A percentile compares a stretch with the other conserved stretches of the same genome.
Conservation (phyloP, 2,329 filamentous ascomycete genomes). For the Beauveria bassiana region DNA sequence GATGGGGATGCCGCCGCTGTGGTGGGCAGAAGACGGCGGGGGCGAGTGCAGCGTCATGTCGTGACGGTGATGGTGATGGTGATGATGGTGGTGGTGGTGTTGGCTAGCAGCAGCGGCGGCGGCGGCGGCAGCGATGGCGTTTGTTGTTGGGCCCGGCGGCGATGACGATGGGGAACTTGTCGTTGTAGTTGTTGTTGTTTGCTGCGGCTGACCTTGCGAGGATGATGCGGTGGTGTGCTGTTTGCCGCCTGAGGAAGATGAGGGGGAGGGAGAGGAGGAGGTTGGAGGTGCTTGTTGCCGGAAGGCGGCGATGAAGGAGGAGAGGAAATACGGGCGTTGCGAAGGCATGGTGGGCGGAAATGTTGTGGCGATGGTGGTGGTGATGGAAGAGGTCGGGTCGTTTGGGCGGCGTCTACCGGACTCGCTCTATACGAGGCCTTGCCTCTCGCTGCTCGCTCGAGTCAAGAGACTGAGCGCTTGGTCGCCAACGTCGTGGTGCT, state of each 20-base stretch:
- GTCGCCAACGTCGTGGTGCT: neutral
- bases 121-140: neutral
- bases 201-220: conserved; percentile 12
- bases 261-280: conserved; percentile 16
- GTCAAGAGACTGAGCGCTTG: neutral
- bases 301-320: conserved; percentile 49
- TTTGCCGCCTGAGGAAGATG: conserved; percentile 17
- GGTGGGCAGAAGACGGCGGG: neutral
- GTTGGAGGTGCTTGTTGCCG: conserved; percentile 37
- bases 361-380: neutral
- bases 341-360: conserved; percentile 34
- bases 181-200: conserved; percentile 4
- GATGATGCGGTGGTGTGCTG: conserved; percentile 10
- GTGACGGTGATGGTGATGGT: conserved; percentile 13
- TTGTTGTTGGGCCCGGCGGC: neutral
- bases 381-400: neutral
- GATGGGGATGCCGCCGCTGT: conserved; percentile 29
- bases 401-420: no score
- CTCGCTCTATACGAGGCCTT: neutral
- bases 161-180: neutral
- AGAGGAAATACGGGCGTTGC: conserved; percentile 49
- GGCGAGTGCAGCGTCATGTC: conserved; percentile 22
- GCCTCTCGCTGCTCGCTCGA: neutral
- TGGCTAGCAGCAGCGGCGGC: neutral
- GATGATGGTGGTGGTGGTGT: conserved; percentile 4